Conservation (phyloP, 257 asterid species). For the Rehmannia glutinosa region DNA sequence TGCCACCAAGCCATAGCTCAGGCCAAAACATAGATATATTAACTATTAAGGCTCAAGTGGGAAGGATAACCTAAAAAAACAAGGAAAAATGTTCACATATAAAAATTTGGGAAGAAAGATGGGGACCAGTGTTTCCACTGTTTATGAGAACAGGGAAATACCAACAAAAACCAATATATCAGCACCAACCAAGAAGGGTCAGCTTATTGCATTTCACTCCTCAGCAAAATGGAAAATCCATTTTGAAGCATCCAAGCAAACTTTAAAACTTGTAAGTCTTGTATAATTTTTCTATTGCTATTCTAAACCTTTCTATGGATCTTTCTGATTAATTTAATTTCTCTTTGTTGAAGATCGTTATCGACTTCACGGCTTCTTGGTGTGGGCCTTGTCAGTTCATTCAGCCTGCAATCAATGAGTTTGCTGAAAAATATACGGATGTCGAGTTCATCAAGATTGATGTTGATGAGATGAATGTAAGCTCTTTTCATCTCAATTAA, state of each 20-base stretch:
- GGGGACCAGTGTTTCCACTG: conserved; percentile 35
- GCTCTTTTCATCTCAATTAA: conserved; percentile 8
- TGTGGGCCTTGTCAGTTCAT: conserved; percentile 62
- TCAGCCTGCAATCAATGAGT: conserved; percentile 44
- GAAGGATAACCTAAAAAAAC: not conserved
- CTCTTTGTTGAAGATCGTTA: conserved; percentile 40
- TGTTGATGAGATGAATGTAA: conserved; percentile 57
- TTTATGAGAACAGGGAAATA: conserved; percentile 7
- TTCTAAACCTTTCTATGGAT: not conserved
- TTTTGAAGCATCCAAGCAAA: conserved; percentile 46
- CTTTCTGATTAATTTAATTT: not conserved
- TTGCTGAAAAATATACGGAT: conserved; percentile 48
- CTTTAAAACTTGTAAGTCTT: conserved; percentile 51
- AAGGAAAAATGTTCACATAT: not conserved
- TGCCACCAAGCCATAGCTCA: conserved; percentile 6
- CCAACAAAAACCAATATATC: not conserved
- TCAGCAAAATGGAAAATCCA: conserved; percentile 50
- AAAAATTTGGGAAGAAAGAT: conserved; percentile 9
- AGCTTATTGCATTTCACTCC: conserved; percentile 49
- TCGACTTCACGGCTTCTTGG: conserved; percentile 76
- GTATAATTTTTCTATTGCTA: not conserved
- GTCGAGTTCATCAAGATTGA: conserved; percentile 75
- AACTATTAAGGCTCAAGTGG: not conserved
- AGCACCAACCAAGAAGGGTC: conserved; percentile 27
- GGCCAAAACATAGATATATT: no score